Evolutionary conservation across 495 filamentous ascomycete species (phyloP).

Genomic region (Sabuloglossum arenarium): DNA sequence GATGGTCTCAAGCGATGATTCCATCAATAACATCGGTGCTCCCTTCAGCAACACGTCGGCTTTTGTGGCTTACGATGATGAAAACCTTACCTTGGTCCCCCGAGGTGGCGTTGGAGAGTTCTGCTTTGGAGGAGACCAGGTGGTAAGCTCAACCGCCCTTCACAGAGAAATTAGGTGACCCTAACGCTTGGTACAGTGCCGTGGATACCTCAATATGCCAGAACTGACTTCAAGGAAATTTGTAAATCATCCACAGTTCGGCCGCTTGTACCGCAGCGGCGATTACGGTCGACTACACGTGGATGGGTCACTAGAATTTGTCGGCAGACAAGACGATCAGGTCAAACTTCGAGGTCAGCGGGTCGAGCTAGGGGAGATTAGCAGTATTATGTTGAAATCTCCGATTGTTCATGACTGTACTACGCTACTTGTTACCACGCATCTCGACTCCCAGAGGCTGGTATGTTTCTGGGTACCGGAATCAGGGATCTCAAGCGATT

Average conservation of each 20-base stretch:
- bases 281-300: slow-evolving; percentile 51
- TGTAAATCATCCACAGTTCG: slow-evolving; percentile 40
- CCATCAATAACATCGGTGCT: slow-evolving; percentile 37
- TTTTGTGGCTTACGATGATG: slow-evolving; percentile 32
- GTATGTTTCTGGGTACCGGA: slow-evolving; percentile 36
- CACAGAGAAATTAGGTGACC: not conserved
- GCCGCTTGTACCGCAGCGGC: slow-evolving; percentile 48
- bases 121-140: slow-evolving; percentile 67
- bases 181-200: slow-evolving; percentile 11
- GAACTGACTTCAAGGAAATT: slow-evolving; percentile 36
- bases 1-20: slow-evolving; percentile 20
- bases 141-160: slow-evolving; percentile 19
- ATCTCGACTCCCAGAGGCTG: slow-evolving; percentile 21
- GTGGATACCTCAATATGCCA: slow-evolving; percentile 43
- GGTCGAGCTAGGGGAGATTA: slow-evolving; percentile 63
- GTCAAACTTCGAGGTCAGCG: slow-evolving; percentile 66
- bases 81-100: slow-evolving; percentile 27
- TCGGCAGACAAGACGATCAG: slow-evolving; percentile 59
- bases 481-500: slow-evolving; percentile 1
- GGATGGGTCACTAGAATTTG: slow-evolving; percentile 47
- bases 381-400: slow-evolving; percentile 26
- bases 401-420: slow-evolving; percentile 26
- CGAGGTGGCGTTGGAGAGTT: slow-evolving; percentile 53
- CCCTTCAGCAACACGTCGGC: slow-evolving; percentile 50
- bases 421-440: slow-evolving; percentile 25